Evolutionary conservation across 164 flowering plant species (phyloP), one percentile per base, ranked within the genome.

Genomic region (Brasenia schreberi): DNA sequence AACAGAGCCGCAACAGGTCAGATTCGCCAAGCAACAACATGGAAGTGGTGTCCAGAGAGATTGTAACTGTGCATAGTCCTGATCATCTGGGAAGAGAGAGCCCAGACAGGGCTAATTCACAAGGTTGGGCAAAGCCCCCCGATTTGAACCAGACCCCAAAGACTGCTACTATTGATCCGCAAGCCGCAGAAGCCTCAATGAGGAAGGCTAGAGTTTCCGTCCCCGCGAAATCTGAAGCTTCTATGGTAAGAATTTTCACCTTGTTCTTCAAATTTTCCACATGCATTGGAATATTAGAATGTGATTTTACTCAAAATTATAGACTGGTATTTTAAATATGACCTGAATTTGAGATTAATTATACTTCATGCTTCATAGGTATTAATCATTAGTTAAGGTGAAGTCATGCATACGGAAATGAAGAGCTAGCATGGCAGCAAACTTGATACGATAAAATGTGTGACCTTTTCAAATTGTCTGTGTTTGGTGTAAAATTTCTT

Each of bases 161-260:
- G 70, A 76, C 67, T 18, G 17, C 17, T 19, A 18, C 9, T 43
- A 33, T 33, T 33, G 39, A 33, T 33, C 79, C 63, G 19, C 87
- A 82, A 43, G 77, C 84, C 5, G 67, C 87, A 1, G 88, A 87
- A 74, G 86, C 89, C 53, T 85, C 96, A 19, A 87, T 86, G 84
- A 83, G 90, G 73, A 90, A 90, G 71, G 86, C 91, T 19, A 83
- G 96, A 0, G 96, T 89, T 43, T 87, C 96, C 0, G 96, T 89
- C 70, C 81, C 90, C 43, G 86, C 93, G 2, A 75, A 88, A 69
- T 87, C 93, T 0, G 96, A 89, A 59, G 85, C 91, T 0, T 70
- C 87, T 61, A 85, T 85, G 92, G 96, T 86, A 70, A 65, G 68
- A 4, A 42, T 52, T 23, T 42, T 33, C 39, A 33, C 39, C 39